Evolutionary conservation across 306 rosid species (phyloP).

Genomic region (Dicorynia guianensis): DNA sequence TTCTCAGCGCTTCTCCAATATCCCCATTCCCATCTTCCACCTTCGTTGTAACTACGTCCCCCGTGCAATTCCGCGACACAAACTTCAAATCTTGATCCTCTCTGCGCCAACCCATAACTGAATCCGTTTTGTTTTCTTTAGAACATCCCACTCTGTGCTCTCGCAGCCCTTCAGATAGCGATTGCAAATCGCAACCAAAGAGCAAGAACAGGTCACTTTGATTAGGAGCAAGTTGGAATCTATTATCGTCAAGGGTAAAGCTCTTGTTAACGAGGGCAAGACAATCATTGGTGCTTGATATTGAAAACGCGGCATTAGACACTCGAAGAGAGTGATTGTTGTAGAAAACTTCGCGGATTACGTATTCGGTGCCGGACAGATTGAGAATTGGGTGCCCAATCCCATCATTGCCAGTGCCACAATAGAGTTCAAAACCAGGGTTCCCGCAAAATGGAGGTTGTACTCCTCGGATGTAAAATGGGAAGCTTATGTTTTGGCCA

Average conservation of each 20-base stretch:
- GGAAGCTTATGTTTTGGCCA: slow-evolving; percentile 47
- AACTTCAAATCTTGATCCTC: neutral
- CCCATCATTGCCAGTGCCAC: slow-evolving; percentile 20
- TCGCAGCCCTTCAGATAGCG: neutral
- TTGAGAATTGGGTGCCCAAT: slow-evolving; percentile 48
- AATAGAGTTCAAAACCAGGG: slow-evolving; percentile 47
- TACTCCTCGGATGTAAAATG: slow-evolving; percentile 38
- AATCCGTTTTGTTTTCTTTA: neutral
- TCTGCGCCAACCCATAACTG: slow-evolving; percentile 32
- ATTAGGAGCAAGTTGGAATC: neutral
- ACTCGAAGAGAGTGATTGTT: slow-evolving; percentile 16
- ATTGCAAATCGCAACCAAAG: slow-evolving; percentile 26
- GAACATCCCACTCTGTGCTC: slow-evolving; percentile 41
- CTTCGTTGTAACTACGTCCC: neutral
- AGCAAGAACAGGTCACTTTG: slow-evolving; percentile 34
- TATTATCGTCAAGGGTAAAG: slow-evolving; percentile 8
- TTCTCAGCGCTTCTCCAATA: slow-evolving; percentile 31
- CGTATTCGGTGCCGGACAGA: slow-evolving; percentile 8
- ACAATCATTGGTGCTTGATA: neutral
- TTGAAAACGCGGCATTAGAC: slow-evolving; percentile 39
- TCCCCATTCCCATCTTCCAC: slow-evolving; percentile 4
- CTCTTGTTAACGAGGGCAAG: neutral
- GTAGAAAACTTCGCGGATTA: slow-evolving; percentile 47
- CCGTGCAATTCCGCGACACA: slow-evolving; percentile 27
- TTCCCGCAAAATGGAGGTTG: slow-evolving; percentile 50